Base-by-base conservation (phyloP, 257 asterid genomes). In the Ajuga chamaepitys region DNA sequence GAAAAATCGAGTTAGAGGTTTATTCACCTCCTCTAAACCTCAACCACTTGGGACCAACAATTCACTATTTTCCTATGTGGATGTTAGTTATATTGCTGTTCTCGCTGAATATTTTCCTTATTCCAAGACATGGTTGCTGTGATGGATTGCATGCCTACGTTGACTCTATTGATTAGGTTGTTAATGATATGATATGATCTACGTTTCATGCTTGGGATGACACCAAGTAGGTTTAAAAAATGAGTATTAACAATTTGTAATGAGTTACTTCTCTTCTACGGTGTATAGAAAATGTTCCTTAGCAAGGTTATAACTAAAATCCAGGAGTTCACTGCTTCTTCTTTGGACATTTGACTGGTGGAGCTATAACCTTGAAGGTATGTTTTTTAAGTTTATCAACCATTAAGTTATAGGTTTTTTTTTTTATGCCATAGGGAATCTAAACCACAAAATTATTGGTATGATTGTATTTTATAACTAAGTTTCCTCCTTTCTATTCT, bases 311-410 rank as follows among this genome's bases (percentile, higher is more conserved):
- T 79, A 58, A 79, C 81, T 21, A 87, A 69, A 89, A 87, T 73
- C 83, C 95, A 13, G 72, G 75, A 21, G 77, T 87, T 12, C 94
- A 86, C 1, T 87, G 95, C 75, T 89, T 93, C 74, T 93, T 89
- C 80, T 93, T 93, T 64, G 98, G 98, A 37, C 98, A 93, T 68
- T 93, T 97, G 0, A 89, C 98, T 24, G 97, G 98, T 25, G 98
- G 87, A 34, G 95, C 98, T 42, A 93, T 93, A 71, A 37, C 85
- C 68, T 78, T 93, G 68, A 93, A 89, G 98, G 98, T 89, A 24
- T 12, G 28, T 7, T 4, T n/a, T n/a, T n/a, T 30, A 7, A 14
- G 12, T 14, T 40, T 10, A 24, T 59, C 41, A 12, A 14, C 45
- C 3, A 16, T 17, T 58, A n/a, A n/a, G n/a, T n/a, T n/a, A n/a